Evolutionary conservation across 176 grass and related monocot genomes (phyloP).

Genomic region (Ampelocalamus luodianensis): DNA sequence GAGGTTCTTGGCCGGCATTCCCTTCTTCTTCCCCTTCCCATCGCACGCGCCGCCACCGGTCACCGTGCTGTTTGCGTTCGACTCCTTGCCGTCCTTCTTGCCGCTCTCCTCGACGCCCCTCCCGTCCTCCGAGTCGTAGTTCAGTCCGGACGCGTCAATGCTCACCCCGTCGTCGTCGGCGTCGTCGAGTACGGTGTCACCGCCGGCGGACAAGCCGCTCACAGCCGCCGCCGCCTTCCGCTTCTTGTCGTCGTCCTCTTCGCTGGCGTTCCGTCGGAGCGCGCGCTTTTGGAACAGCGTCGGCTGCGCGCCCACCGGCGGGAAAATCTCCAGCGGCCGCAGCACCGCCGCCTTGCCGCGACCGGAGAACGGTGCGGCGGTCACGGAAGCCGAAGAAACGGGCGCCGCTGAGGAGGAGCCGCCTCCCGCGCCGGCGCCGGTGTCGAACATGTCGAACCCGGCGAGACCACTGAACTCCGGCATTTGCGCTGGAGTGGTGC

Average conservation of each 20-base stretch:
- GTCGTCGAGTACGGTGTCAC: slow-evolving; percentile 52
- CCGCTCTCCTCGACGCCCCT: slow-evolving; percentile 61
- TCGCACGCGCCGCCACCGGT: slow-evolving; percentile 56
- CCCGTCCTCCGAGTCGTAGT: slow-evolving; percentile 88
- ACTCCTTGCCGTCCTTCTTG: slow-evolving; percentile 70
- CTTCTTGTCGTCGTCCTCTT: slow-evolving; percentile 71
- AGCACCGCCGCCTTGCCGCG: slow-evolving; percentile 73
- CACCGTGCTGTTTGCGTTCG: slow-evolving; percentile 78
- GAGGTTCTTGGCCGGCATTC: slow-evolving; percentile 95
- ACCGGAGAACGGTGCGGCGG: slow-evolving; percentile 46
- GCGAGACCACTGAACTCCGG: slow-evolving; percentile 53
- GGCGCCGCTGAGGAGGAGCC: slow-evolving; percentile 36
- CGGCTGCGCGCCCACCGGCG: slow-evolving; percentile 79
- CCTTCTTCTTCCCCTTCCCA: slow-evolving; percentile 88
- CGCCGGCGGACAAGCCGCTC: slow-evolving; percentile 41
- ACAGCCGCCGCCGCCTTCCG: slow-evolving; percentile 47
- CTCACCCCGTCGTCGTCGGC: slow-evolving; percentile 70
- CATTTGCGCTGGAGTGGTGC: slow-evolving; percentile 45
- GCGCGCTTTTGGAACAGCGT: slow-evolving; percentile 97
- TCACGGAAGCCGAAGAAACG: slow-evolving; percentile 5
- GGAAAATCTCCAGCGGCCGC: slow-evolving; percentile 83
- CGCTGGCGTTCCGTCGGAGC: slow-evolving; percentile 77
- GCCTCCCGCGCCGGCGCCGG: slow-evolving; percentile 2
- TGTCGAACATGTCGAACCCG: slow-evolving; percentile 69
- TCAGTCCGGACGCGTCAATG: slow-evolving; percentile 84